phyloP scores from a whole-genome alignment of 2,329 filamentous ascomycete genomes.

The Ascosphaera apis region DNA sequence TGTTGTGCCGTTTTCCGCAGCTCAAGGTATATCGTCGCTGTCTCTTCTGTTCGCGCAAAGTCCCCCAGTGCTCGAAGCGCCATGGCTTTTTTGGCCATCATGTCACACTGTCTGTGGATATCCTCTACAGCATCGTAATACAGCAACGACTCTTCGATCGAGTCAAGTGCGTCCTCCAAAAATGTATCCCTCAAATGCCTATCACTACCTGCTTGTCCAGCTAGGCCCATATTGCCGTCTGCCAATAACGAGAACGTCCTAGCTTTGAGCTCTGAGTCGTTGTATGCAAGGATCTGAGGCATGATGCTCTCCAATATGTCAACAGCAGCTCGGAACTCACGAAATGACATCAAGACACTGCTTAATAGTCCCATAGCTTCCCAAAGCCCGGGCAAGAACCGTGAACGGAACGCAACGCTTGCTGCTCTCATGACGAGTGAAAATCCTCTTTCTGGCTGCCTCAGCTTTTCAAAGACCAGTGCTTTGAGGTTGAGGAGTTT shows the following conservation, averaged over 20 bases:
- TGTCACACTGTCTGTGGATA: constrained; percentile 47
- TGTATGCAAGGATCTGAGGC: constrained; percentile 53
- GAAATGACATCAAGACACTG: constrained; percentile 43
- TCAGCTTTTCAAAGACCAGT: constrained; percentile 42
- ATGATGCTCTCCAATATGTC: constrained; percentile 45
- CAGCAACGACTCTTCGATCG: neutral
- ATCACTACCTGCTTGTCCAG: constrained; percentile 28
- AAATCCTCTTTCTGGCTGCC: constrained; percentile 51
- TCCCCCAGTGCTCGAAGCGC: constrained; percentile 51
- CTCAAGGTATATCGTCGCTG: constrained; percentile 40
- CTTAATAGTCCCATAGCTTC: constrained; percentile 44
- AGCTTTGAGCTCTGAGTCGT: constrained; percentile 38
- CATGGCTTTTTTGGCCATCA: constrained; percentile 60
- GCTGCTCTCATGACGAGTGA: constrained; percentile 55
- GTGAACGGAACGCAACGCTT: constrained; percentile 45
- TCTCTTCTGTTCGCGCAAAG: constrained; percentile 38
- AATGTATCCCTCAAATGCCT: constrained; percentile 3
- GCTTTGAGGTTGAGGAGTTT: constrained; percentile 52
- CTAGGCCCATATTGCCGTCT: constrained; percentile 59
- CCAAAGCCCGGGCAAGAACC: constrained; percentile 49
- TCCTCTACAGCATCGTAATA: constrained; percentile 30
- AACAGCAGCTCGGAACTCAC: constrained; percentile 45
- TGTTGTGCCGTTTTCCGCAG: constrained; percentile 16
- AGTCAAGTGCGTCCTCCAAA: constrained; percentile 5
- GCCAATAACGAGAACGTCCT: constrained; percentile 46